A percentile compares a stretch with the other conserved stretches of the same genome.
phyloP scores from a whole-genome alignment of 2,329 filamentous ascomycete species.

The Graphilbum fragrans region DNA sequence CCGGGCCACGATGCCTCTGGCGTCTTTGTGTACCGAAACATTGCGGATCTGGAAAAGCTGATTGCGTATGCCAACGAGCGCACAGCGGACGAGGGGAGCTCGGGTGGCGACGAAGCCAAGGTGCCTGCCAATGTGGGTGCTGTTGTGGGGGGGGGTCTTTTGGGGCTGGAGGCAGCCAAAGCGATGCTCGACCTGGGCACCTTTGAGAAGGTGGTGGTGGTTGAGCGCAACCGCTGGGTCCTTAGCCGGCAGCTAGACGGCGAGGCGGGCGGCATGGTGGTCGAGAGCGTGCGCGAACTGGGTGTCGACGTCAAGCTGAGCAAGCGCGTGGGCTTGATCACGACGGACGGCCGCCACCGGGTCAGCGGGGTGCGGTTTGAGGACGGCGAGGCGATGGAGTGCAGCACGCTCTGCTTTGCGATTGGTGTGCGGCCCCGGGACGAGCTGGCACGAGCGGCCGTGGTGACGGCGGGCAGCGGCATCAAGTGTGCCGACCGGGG shows the following conservation, averaged over 20 bases:
- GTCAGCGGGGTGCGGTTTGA: constrained; percentile 69
- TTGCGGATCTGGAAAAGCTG: constrained; percentile 65
- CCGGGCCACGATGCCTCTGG: constrained; percentile 70
- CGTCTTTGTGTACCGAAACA: constrained; percentile 82
- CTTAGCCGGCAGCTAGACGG: constrained; percentile 70
- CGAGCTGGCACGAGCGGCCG: constrained; percentile 54
- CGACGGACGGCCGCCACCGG: constrained; percentile 48
- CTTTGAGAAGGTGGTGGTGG: constrained; percentile 61
- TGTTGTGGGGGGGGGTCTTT: constrained; percentile 73
- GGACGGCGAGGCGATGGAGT: constrained; percentile 65
- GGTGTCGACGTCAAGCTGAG: constrained; percentile 71
- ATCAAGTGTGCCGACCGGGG: constrained; percentile 62
- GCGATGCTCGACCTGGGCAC: constrained; percentile 79
- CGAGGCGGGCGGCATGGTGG: constrained; percentile 71
- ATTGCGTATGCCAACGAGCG: constrained; percentile 59
- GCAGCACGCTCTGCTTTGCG: constrained; percentile 77
- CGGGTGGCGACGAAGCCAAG: not conserved
- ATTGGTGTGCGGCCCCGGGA: constrained; percentile 77
- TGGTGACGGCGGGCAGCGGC: constrained; percentile 22
- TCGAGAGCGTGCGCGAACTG: constrained; percentile 66
- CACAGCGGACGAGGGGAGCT: constrained; percentile 22
- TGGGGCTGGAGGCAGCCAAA: constrained; percentile 82
- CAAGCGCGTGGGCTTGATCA: constrained; percentile 61
- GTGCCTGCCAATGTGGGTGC: constrained; percentile 48
- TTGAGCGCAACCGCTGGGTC: constrained; percentile 77